Conservation (phyloP, 2,329 filamentous ascomycete genomes). For the Boeremia lycopersici region DNA sequence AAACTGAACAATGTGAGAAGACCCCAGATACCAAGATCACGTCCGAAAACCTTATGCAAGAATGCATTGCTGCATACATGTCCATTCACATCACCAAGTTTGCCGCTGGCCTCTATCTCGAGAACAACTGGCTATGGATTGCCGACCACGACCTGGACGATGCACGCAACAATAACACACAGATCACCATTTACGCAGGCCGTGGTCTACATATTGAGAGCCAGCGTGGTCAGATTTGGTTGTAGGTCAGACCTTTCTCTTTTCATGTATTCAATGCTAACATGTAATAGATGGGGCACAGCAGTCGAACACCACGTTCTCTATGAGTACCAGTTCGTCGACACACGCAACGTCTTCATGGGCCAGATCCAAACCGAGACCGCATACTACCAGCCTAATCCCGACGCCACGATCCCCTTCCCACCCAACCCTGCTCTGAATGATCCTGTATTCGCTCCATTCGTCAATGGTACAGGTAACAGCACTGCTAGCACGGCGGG, state of each 20-base stretch:
- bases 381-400: constrained; percentile 83
- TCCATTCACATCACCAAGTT: constrained; percentile 56
- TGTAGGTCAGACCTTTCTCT: constrained; percentile 62
- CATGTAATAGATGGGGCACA: constrained; percentile 64
- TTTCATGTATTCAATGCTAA: constrained; percentile 9
- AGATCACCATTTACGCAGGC: constrained; percentile 85
- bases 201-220: constrained; percentile 78
- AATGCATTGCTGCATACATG: constrained; percentile 75
- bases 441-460: constrained; percentile 73
- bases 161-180: constrained; percentile 62
- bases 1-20: constrained; percentile 78
- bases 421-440: constrained; percentile 60
- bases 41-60: constrained; percentile 56
- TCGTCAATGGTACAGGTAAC: constrained; percentile 48
- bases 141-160: constrained; percentile 82
- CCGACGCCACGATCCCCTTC: constrained; percentile 72
- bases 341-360: constrained; percentile 81
- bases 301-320: constrained; percentile 64
- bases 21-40: constrained; percentile 65
- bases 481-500: constrained; percentile 42
- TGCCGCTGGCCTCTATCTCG: constrained; percentile 71
- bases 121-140: constrained; percentile 93
- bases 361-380: constrained; percentile 88
- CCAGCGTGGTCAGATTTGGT: constrained; percentile 46
- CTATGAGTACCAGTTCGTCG: constrained; percentile 83